Evolutionary conservation across 805 yeast genomes (phyloP).

Genomic region (Wickerhamomyces queroliae): DNA sequence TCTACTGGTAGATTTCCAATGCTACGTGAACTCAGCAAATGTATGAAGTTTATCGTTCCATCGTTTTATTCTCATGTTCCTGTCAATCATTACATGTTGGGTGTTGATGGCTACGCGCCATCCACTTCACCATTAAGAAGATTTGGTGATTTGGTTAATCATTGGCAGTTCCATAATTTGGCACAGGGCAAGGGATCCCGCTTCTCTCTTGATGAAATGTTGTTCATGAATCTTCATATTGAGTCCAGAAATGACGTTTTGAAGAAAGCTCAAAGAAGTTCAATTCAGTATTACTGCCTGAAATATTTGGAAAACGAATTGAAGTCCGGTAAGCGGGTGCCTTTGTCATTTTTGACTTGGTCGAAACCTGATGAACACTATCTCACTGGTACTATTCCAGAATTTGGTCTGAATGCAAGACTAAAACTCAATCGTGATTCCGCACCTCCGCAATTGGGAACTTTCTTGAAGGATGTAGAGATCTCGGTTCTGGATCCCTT

Average conservation of each 20-base stretch:
- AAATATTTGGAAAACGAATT: conserved; percentile 19
- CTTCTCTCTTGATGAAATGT: conserved; percentile 30
- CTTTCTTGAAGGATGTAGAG: conserved; percentile 30
- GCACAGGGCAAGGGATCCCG: conserved; percentile 23
- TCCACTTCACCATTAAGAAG: conserved; percentile 89
- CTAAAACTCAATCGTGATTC: conserved; percentile 22
- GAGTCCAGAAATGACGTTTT: conserved; percentile 37
- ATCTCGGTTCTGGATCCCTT: conserved; percentile 38
- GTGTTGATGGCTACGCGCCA: conserved; percentile 56
- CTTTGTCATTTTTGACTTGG: conserved; percentile 31
- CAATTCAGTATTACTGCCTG: conserved; percentile 32
- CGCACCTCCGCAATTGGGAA: conserved; percentile 37
- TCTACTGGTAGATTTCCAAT: conserved; percentile 18
- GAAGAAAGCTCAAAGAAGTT: conserved; percentile 23
- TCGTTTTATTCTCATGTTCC: conserved; percentile 46
- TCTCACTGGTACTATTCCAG: conserved; percentile 26
- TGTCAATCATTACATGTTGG: conserved; percentile 53
- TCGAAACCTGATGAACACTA: conserved; percentile 34
- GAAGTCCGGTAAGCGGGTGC: conserved; percentile 5
- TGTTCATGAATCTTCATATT: conserved; percentile 35
- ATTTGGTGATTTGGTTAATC: conserved; percentile 73
- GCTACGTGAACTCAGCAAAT: conserved; percentile 35
- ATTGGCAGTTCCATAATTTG: conserved; percentile 60
- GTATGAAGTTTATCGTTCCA: conserved; percentile 42
- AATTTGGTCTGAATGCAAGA: conserved; percentile 25